Base-by-base conservation (phyloP, 768 basidiomycete genomes). In the Auriculariales sp. region DNA sequence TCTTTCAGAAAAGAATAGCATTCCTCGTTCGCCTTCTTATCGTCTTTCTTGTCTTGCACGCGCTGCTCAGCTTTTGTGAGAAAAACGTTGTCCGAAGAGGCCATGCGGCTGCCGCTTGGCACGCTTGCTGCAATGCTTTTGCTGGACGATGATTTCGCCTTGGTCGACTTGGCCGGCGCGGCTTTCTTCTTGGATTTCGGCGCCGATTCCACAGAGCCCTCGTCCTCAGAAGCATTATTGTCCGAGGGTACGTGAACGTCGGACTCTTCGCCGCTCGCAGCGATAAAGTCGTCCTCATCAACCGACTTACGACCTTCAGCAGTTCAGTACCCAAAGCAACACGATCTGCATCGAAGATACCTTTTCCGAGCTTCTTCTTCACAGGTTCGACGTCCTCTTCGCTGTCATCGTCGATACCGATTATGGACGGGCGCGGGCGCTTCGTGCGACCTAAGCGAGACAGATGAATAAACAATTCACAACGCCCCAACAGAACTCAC, bases 51-150 rank as follows among this genome's bases (percentile, higher is more conserved):
- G 31, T 78, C 75, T 58, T 80, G 75, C 44, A 78, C 73, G 4
- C 83, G 73, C 55, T 74, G 74, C 61, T 93, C 91, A 2, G 93
- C 91, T 5, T 80, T 81, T 14, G 91, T 94, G 50, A 92, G n/a
- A 65, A 93, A 87, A 34, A 62, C 64, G 31, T 53, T 24, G 55
- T 29, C 6, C 14, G 15, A n/a, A 27, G 19, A 27, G 14, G 11
- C 15, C 27, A 12, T 11, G 46, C 28, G 28, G 31, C 17, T 29
- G 46, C 7, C 1, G 27, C 31, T 12, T 44, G 9, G 17, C 11
- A 12, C 42, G 42, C 25, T n/a, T n/a, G n/a, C n/a, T n/a, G n/a
- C n/a, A n/a, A n/a, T n/a, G n/a, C n/a, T n/a, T n/a, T n/a, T n/a
- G n/a, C n/a, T n/a, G n/a, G n/a, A n/a, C n/a, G n/a, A n/a, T n/a